A percentile compares a stretch with the other conserved stretches of the same genome.
Evolutionary conservation across 2,329 filamentous ascomycete genomes (phyloP).

Genomic region (Colletotrichum coccodes): DNA sequence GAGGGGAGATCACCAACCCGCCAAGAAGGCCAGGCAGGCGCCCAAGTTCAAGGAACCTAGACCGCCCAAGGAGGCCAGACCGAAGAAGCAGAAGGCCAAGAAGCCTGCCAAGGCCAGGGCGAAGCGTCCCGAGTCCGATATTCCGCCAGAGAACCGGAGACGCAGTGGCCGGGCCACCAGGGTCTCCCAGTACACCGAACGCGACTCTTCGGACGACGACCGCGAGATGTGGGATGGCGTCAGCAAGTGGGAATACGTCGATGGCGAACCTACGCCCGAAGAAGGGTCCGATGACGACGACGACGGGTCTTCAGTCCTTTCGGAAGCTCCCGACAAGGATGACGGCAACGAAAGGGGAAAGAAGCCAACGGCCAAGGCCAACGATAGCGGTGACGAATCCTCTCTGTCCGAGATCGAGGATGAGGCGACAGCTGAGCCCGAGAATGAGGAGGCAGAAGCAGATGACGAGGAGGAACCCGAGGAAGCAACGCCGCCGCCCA

Average conservation of each 20-base stretch:
- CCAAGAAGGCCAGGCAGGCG: slow-evolving; percentile 51
- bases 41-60: slow-evolving; percentile 40
- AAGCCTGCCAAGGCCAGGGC: slow-evolving; percentile 39
- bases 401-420: slow-evolving; percentile 30
- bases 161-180: slow-evolving; percentile 59
- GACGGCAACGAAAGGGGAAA: slow-evolving; percentile 34
- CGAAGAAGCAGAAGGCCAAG: slow-evolving; percentile 40
- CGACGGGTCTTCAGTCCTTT: slow-evolving; percentile 19
- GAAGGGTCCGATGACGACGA: slow-evolving; percentile 35
- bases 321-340: slow-evolving; percentile 15
- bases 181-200: slow-evolving; percentile 63
- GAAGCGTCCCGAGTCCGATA: slow-evolving; percentile 37
- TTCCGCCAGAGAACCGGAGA: slow-evolving; percentile 55
- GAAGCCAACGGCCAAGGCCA: slow-evolving; percentile 25
- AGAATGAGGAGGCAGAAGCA: slow-evolving; percentile 34
- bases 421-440: slow-evolving; percentile 28
- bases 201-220: slow-evolving; percentile 67
- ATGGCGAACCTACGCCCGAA: slow-evolving; percentile 41
- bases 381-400: slow-evolving; percentile 31
- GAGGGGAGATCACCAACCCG: slow-evolving; percentile 54
- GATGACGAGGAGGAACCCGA: slow-evolving; percentile 32
- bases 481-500: slow-evolving; percentile 26
- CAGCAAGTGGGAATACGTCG: slow-evolving; percentile 66
- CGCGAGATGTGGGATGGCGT: slow-evolving; percentile 71
- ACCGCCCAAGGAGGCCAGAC: slow-evolving; percentile 39